Percentiles rank a stretch among this genome's conserved stretches.
These are phyloP conservation scores for Seiridium unicorne DNA, from an alignment of 2,329 filamentous ascomycete species.

Conservation along the genomic window DNA sequence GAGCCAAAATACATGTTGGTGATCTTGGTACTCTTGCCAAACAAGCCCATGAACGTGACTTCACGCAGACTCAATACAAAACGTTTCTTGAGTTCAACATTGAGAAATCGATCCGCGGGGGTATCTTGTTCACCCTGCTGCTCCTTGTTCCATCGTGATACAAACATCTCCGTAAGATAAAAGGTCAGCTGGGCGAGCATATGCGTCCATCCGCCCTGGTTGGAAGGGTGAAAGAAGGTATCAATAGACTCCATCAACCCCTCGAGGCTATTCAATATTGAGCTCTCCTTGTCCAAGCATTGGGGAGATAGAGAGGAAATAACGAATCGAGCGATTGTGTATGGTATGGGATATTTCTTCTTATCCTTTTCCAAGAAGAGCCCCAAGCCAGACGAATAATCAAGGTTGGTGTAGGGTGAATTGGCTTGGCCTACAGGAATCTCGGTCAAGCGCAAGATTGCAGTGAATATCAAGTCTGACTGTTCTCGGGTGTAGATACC, in stretches of 20 bases:
- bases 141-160: constrained; percentile 96
- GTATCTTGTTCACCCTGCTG: constrained; percentile 88
- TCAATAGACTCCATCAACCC: constrained; percentile 92
- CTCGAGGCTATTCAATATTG: constrained; percentile 81
- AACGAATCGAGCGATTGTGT: constrained; percentile 91
- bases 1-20: constrained; percentile 91
- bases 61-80: constrained; percentile 89
- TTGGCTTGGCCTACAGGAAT: constrained; percentile 96
- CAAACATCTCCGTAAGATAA: constrained; percentile 92
- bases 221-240: constrained; percentile 98
- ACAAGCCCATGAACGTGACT: constrained; percentile 97
- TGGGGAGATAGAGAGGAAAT: constrained; percentile 88
- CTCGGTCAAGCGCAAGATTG: constrained; percentile 83
- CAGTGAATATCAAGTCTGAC: constrained; percentile 88
- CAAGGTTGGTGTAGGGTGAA: constrained; percentile 84
- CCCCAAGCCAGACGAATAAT: constrained; percentile 79
- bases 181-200: constrained; percentile 87
- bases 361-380: constrained; percentile 88
- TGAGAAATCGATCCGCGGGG: constrained; percentile 76
- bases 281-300: constrained; percentile 74
- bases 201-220: constrained; percentile 88
- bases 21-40: constrained; percentile 89
- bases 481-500: constrained; percentile 93
- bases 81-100: constrained; percentile 75
- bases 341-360: constrained; percentile 87